Evolutionary conservation across 805 yeast species (phyloP), one percentile per base, ranked within the genome.

Genomic region (Suhomyces vadensis): DNA sequence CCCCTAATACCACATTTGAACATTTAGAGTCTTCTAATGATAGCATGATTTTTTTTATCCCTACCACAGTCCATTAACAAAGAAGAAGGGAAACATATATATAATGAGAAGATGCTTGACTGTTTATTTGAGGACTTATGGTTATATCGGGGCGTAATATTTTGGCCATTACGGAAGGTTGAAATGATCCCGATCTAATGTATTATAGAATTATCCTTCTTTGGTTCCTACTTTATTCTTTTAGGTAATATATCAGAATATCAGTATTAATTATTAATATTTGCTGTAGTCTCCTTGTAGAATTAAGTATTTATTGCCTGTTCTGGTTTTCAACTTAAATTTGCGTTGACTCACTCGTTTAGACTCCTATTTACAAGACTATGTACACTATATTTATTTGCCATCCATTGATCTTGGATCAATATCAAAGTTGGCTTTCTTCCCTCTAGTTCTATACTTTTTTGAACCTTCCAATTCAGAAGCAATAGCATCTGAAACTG

Each of bases 371-470:
- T 23, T 13, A 11, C 31, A n/a, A n/a, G n/a, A n/a, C n/a, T n/a
- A n/a, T n/a, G n/a, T n/a, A n/a, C n/a, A n/a, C n/a, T n/a, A 10
- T 27, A 10, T n/a, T 25, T 22, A 43, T 20, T 43, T 42, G 11
- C 48, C 49, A 31, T 48, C 49, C 27, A 20, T 44, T 38, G 22
- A 16, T 20, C 35, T 31, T n/a, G 48, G 47, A 35, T 61, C 55
- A 10, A 60, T 60, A 36, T 57, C 63, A 37, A 46, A 61, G 23
- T 51, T 48, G 36, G 61, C 60, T 47, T 48, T 54, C 44, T 60
- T 65, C 4, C 71, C 73, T 50, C 63, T 52, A 11, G 50, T 44
- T 35, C 57, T 60, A 45, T 70, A 71, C 49, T 60, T 57, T 46
- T 56, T 61, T 35, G 67, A 55, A 9, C 43, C 44, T 52, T 70